These are phyloP conservation scores for Yarrowia deformans DNA, from an alignment of 805 yeast species.

Conservation along the genomic window DNA sequence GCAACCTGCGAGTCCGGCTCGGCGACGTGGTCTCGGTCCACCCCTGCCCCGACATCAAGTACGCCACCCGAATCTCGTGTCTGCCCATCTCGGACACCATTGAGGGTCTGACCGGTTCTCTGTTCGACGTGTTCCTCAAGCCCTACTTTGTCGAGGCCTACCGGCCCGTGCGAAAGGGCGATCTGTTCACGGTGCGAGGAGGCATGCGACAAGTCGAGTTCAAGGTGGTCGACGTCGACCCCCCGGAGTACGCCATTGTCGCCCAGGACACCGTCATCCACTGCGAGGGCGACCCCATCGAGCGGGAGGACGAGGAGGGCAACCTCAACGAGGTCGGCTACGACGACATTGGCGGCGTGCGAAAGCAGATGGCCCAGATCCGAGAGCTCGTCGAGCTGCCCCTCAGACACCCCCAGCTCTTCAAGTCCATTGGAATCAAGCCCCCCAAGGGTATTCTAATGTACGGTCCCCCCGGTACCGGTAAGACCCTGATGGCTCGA, in stretches of 20 bases:
- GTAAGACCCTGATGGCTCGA: conserved; percentile 98
- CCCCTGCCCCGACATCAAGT: conserved; percentile 98
- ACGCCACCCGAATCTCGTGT: conserved; percentile 92
- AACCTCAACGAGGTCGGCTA: conserved; percentile 97
- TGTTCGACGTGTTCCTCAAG: conserved; percentile 94
- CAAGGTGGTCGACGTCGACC: conserved; percentile 97
- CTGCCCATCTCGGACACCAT: conserved; percentile 97
- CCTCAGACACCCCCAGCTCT: conserved; percentile 96
- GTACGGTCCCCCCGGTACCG: conserved; percentile 99
- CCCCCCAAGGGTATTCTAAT: conserved; percentile 95
- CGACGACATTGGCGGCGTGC: conserved; percentile 98
- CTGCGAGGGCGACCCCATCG: conserved; percentile 98
- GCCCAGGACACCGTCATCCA: conserved; percentile 98
- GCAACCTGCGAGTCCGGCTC: conserved; percentile 89
- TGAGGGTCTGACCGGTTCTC: conserved; percentile 95
- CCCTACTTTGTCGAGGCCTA: conserved; percentile 99
- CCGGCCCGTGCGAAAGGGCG: conserved; percentile 98
- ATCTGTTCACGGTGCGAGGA: conserved; percentile 94
- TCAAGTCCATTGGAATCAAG: conserved; percentile 97
- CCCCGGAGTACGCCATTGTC: conserved; percentile 95
- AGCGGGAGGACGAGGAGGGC: conserved; percentile 97
- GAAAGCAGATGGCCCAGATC: conserved; percentile 99
- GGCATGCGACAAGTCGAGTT: conserved; percentile 99
- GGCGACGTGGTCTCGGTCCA: conserved; percentile 92
- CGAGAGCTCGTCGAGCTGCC: conserved; percentile 98